phyloP scores from a whole-genome alignment of 73 alveolate species.

The Stentor roeselii region DNA sequence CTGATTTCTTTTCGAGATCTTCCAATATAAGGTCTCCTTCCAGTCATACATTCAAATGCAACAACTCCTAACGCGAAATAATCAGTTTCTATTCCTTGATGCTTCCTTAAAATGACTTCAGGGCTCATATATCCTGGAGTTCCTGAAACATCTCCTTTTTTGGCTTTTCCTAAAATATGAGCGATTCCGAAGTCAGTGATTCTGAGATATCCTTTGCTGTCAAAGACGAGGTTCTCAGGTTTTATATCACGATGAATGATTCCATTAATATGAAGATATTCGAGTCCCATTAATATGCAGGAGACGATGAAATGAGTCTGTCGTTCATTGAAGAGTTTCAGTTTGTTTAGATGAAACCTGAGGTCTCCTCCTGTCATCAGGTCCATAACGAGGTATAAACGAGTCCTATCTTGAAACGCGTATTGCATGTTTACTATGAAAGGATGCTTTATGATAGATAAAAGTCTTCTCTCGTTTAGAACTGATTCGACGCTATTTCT shows the following conservation, averaged over 20 bases:
- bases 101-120: conserved; percentile 38
- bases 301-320: conserved; percentile 76
- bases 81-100: conserved; percentile 55
- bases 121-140: conserved; percentile 91
- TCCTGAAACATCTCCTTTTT: conserved; percentile 85
- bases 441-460: conserved; percentile 58
- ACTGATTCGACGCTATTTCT: too few relatives aligned
- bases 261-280: conserved; percentile 54
- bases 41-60: conserved; percentile 77
- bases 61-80: too few relatives aligned
- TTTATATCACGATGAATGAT: conserved; percentile 65
- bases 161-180: conserved; percentile 81
- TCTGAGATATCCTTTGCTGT: conserved; percentile 66
- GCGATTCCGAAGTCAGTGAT: conserved; percentile 96
- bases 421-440: conserved; percentile 82
- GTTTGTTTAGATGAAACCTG: conserved; percentile 44
- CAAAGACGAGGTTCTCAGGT: conserved; percentile 66
- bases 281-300: conserved; percentile 57
- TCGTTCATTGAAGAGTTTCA: conserved; percentile 48
- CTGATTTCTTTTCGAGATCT: conserved; percentile 90
- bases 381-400: conserved; percentile 86
- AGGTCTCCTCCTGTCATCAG: conserved; percentile 91
- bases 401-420: conserved; percentile 79
- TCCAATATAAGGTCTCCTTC: conserved; percentile 92
- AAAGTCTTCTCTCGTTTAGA: conserved; percentile 26